Evolutionary conservation across 2,329 filamentous ascomycete species (phyloP).

Genomic region (Phoma sp.): DNA sequence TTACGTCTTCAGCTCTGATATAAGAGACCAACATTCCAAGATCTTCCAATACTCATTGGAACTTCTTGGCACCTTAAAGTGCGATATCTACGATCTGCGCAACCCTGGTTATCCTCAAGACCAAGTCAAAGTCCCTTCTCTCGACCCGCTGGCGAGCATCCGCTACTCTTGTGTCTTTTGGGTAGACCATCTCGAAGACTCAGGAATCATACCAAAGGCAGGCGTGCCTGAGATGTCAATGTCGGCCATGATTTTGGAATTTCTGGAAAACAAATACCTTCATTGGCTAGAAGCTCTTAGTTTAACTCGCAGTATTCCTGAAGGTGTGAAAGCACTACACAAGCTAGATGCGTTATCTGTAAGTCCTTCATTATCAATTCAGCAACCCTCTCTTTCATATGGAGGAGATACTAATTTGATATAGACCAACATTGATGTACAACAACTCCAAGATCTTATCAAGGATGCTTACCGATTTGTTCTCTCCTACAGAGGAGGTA

Average conservation of each 20-base stretch:
- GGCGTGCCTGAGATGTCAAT: not conserved
- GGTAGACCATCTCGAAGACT: not conserved
- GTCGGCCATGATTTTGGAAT: not conserved
- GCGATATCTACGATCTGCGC: not conserved
- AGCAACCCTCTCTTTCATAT: not conserved
- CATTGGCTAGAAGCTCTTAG: conserved; percentile 1
- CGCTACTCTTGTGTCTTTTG: not conserved
- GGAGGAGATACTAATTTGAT: not conserved
- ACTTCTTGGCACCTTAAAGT: not conserved
- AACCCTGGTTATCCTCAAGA: too few relatives aligned
- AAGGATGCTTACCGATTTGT: conserved; percentile 7
- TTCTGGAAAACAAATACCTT: not conserved
- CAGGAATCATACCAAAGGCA: not conserved
- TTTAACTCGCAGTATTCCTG: not conserved
- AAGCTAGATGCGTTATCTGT: not conserved
- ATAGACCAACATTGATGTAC: not conserved
- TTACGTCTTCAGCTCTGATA: not conserved
- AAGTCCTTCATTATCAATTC: too few relatives aligned
- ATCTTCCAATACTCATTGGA: not conserved
- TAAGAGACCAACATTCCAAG: too few relatives aligned
- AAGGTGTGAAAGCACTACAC: not conserved
- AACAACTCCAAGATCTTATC: not conserved
- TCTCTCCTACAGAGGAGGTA: conserved; percentile 24
- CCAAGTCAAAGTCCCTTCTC: not conserved
- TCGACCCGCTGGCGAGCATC: not conserved